Base-by-base conservation (phyloP, 2,329 filamentous ascomycete species). In the Trichoderma asperellum region DNA sequence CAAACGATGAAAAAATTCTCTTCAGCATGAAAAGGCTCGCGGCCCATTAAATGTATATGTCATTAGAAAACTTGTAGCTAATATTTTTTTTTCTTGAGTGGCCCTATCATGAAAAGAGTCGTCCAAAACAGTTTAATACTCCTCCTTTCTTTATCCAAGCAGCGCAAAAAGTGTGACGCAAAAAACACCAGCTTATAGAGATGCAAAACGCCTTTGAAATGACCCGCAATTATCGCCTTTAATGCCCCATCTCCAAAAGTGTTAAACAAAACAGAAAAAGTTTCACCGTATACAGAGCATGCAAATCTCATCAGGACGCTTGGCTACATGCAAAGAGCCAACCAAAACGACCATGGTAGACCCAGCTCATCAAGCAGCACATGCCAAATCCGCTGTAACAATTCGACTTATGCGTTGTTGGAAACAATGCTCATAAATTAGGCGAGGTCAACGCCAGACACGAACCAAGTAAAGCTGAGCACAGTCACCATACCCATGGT, bases 381-480 rank as follows among this genome's bases (percentile, higher is more conserved):
- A 58, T 53, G 29, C 27, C 37, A 59, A 35, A 7, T 6, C n/a
- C 34, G 40, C 53, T 27, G 18, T 27, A 37, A 14, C 16, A 14
- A 1, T 43, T 43, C 40, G 40, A n/a, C 1, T 24, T 49, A 29
- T 16, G 8, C 5, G 37, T 56, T n/a, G 27, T 60, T 34, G 21
- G 47, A 49, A 21, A 49, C 18, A 21, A 24, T 60, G 16, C 16
- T 72, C 70, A 32, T 27, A 6, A 18, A 58, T 66, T 21, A 79
- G 57, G 82, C 75, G 43, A 81, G 74, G 10, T 78, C 81, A 12
- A 87, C 75, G 2, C 88, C 87, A 29, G 81, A 81, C 47, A 89
- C 86, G 73, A 90, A 90, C 87, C 87, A 90, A 35, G 87, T 89
- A 72, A 90, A 90, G 75, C 85, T 87, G 35, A 87, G 72, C 4